Conservation (phyloP, 257 asterid species). For the Ehretia macrophylla region DNA sequence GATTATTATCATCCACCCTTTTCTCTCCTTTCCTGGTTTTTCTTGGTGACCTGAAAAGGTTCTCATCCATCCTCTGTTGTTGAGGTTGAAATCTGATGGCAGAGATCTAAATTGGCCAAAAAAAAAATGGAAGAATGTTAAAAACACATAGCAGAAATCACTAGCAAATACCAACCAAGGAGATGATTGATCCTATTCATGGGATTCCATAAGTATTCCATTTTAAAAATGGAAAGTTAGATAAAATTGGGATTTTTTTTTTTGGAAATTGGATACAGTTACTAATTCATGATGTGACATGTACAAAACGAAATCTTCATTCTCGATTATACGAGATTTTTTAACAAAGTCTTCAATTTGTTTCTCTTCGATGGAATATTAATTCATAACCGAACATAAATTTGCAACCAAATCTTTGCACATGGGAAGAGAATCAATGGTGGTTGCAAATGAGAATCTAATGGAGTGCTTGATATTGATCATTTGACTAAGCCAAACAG, state of each 20-base stretch:
- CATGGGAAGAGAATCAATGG: conserved; percentile 45
- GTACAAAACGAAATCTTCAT: too few relatives aligned
- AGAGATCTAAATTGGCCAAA: conserved; percentile 44
- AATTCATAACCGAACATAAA: conserved; percentile 13
- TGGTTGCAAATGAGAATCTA: conserved; percentile 18
- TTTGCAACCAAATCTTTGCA: conserved; percentile 35
- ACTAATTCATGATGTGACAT: too few relatives aligned
- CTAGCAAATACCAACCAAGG: not conserved
- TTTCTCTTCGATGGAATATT: conserved; percentile 4
- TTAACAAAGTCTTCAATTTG: too few relatives aligned
- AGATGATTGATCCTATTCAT: too few relatives aligned
- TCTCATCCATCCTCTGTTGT: conserved; percentile 58
- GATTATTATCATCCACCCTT: conserved; percentile 79
- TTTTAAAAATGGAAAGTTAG: too few relatives aligned
- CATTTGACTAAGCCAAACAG: conserved; percentile 22
- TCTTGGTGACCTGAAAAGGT: conserved; percentile 46
- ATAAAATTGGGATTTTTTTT: too few relatives aligned
- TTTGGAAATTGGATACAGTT: too few relatives aligned
- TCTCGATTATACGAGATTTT: too few relatives aligned
- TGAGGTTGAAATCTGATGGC: conserved; percentile 59
- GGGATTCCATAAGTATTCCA: too few relatives aligned
- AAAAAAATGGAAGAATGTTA: not conserved
- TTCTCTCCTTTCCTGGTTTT: conserved; percentile 56
- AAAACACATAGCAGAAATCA: not conserved
- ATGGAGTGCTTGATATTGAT: conserved; percentile 19